Percentiles rank a stretch among this genome's conserved stretches.
These are phyloP conservation scores for Cercospora zeae-maydis DNA, from an alignment of 2,329 filamentous ascomycete genomes.

Conservation along the genomic window DNA sequence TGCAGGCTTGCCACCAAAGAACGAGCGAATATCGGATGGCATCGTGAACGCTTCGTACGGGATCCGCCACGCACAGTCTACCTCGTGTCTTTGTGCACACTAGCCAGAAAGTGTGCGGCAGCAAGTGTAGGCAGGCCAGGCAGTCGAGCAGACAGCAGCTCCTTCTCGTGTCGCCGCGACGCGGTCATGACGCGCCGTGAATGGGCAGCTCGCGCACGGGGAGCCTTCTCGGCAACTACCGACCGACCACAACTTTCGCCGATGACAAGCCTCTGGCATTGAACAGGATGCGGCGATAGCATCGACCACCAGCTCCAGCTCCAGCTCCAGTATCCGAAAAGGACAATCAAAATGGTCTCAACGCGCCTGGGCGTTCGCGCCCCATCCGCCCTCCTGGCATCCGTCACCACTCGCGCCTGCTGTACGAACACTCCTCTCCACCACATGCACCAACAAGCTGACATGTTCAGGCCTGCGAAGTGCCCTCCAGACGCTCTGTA, in stretches of 20 bases:
- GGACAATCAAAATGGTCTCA: background rate
- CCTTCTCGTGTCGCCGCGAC: constrained; percentile 1
- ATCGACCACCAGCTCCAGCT: background rate
- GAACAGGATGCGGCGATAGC: background rate
- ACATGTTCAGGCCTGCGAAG: constrained; percentile 39
- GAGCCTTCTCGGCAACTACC: background rate
- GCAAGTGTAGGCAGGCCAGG: background rate
- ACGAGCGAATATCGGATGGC: constrained; percentile 82
- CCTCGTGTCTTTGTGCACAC: background rate
- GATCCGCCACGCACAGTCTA: background rate
- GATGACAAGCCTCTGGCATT: background rate
- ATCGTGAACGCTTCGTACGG: constrained; percentile 48
- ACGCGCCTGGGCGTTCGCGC: constrained; percentile 8
- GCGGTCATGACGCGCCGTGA: constrained; percentile 7
- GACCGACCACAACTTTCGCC: constrained; percentile 1
- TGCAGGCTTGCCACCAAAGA: constrained; percentile 76
- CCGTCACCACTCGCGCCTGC: constrained; percentile 30
- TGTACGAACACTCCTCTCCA: constrained; percentile 21
- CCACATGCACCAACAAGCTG: constrained; percentile 7
- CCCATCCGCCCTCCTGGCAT: constrained; percentile 26
- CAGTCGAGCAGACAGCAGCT: background rate
- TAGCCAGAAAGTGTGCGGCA: background rate
- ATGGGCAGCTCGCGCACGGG: background rate
- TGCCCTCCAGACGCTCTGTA: constrained; percentile 27
- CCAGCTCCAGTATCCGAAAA: background rate